Base-by-base conservation (phyloP, 345 rosid species). In the Linum lewisii region DNA sequence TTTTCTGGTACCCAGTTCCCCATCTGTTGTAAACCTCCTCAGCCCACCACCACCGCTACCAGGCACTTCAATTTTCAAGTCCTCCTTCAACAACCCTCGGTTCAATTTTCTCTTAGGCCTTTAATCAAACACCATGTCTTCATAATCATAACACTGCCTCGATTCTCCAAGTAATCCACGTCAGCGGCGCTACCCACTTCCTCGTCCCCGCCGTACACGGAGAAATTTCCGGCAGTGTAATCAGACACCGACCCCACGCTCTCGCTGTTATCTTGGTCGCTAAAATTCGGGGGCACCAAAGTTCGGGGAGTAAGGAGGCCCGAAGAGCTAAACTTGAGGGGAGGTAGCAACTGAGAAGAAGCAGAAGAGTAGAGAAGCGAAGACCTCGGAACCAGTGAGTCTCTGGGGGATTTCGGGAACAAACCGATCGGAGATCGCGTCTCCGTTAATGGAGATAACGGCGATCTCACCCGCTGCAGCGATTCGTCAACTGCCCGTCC, bases 1-100 rank as follows among this genome's bases (percentile, higher is more conserved):
- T 25, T 62, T 69, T 45, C 72, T 65, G 26, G 57, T 61, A 19
- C 72, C 84, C 50, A 68, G 24, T 24, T 68, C 89, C n/a, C 81
- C 77, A 63, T 78, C 86, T 0, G 81, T 57, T 1, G 64, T 80
- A 59, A 70, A 80, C 72, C 92, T 81, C 65, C 93, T 71, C 13
- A 69, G 71, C 18, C 47, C 47, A 16, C 47, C 47, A 4, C 47
- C 47, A 16, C 47, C 18, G 14, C 47, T 1, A 36, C 71, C 72
- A 0, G 90, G 89, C 66, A 93, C 77, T 54, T 82, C 84, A 63
- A 93, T 76, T 69, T 71, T 81, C 78, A 92, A 77, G 76, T 81
- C 76, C 73, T 86, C 81, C 56, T 73, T 70, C 47, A 73, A 67
- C 45, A 75, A 51, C 24, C 95, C 97, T 75, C 84, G 82, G 38